phyloP scores from a whole-genome alignment of 495 filamentous ascomycete species.

The Chaetomium cochliodes region DNA sequence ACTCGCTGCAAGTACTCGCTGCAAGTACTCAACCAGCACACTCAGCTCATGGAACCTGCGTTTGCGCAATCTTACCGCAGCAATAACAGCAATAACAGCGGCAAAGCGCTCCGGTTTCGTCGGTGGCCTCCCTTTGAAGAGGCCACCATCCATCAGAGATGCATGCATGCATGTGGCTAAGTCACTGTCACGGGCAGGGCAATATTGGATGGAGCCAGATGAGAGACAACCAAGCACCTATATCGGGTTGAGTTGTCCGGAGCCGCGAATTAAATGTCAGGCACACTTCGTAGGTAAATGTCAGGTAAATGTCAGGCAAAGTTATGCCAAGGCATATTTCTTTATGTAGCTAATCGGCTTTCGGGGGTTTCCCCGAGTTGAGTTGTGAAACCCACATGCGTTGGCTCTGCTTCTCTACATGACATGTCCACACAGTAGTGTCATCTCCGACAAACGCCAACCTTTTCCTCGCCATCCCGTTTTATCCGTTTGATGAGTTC shows the following conservation, averaged over 20 bases:
- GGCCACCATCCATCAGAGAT: not conserved
- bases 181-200: conserved; percentile 6
- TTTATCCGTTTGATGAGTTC: conserved; percentile 3
- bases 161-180: conserved; percentile 1
- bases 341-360: no score
- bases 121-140: not conserved
- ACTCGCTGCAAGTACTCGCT: no score
- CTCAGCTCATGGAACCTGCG: not conserved
- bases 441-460: not conserved
- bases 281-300: not conserved
- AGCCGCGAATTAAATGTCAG: not conserved
- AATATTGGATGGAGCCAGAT: not conserved
- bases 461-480: not conserved
- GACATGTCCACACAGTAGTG: not conserved
- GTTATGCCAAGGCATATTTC: no score
- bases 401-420: not conserved
- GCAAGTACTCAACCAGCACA: not conserved
- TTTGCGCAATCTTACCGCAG: not conserved
- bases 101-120: not conserved
- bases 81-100: conserved; percentile 8
- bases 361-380: not conserved
- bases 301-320: no score
- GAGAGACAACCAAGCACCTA: not conserved
- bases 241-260: not conserved
- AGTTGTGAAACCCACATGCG: conserved; percentile 18